Evolutionary conservation across 176 grass and related monocot species (phyloP).

Genomic region (Cenchrus fungigraminus): DNA sequence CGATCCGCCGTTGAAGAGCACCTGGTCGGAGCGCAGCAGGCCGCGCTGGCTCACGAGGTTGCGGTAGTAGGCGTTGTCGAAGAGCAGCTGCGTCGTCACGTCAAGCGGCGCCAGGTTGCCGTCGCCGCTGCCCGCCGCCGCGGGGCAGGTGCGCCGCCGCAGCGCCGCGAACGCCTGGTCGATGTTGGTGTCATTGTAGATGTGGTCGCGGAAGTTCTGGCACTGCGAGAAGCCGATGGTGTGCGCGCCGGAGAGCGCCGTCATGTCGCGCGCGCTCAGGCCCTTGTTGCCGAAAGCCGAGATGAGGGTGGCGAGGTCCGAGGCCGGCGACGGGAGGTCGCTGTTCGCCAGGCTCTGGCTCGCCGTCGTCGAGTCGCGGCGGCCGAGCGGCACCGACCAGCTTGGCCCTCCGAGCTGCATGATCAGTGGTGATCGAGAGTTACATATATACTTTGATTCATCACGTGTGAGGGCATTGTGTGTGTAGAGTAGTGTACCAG

Average conservation of each 20-base stretch:
- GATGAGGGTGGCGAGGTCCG: slow-evolving; percentile 49
- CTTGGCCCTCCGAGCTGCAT: slow-evolving; percentile 70
- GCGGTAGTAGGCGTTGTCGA: slow-evolving; percentile 73
- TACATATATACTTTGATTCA: not conserved
- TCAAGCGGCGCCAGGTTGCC: slow-evolving; percentile 58
- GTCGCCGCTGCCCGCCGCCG: slow-evolving; percentile 23
- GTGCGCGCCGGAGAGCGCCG: slow-evolving; percentile 81
- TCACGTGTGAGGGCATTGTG: not conserved
- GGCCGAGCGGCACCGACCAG: slow-evolving; percentile 69
- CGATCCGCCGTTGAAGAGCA: slow-evolving; percentile 65
- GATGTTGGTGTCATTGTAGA: slow-evolving; percentile 68
- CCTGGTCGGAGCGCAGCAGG: slow-evolving; percentile 81
- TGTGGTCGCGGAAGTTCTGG: slow-evolving; percentile 63
- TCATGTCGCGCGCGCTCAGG: slow-evolving; percentile 58
- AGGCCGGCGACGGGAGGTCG: slow-evolving; percentile 53
- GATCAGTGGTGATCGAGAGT: not conserved
- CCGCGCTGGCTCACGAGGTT: slow-evolving; percentile 49
- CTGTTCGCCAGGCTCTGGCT: slow-evolving; percentile 52
- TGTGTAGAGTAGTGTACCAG: slow-evolving; percentile 36
- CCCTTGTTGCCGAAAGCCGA: slow-evolving; percentile 50
- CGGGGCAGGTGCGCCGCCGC: slow-evolving; percentile 40
- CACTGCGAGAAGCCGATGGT: slow-evolving; percentile 77
- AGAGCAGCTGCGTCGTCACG: slow-evolving; percentile 45
- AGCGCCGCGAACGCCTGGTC: slow-evolving; percentile 47
- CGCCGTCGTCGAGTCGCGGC: slow-evolving; percentile 71